Evolutionary conservation across 1,139 yeast species (phyloP).

Genomic region (Zygoascus meyerae): DNA sequence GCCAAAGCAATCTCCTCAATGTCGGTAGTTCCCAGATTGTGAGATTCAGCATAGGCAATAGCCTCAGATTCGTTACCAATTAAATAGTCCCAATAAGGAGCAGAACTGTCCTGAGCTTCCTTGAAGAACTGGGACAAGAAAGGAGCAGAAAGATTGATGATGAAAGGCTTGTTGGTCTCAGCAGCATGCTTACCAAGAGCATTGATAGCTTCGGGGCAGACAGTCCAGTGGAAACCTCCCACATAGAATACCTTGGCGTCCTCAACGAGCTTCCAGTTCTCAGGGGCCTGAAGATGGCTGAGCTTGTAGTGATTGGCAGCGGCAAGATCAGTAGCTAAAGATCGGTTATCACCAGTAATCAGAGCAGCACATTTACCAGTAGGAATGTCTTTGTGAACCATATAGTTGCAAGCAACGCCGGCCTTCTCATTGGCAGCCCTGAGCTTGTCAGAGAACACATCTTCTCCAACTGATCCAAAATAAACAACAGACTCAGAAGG

Average conservation of each 20-base stretch:
- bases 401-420: slow-evolving; percentile 83
- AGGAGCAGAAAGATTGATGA: slow-evolving; percentile 91
- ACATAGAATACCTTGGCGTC: slow-evolving; percentile 78
- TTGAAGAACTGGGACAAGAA: slow-evolving; percentile 94
- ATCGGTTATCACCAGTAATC: slow-evolving; percentile 81
- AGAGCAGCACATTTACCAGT: slow-evolving; percentile 99
- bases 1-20: slow-evolving; percentile 73
- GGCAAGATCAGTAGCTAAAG: slow-evolving; percentile 90
- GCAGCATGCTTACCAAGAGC: slow-evolving; percentile 90
- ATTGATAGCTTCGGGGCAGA: slow-evolving; percentile 89
- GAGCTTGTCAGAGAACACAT: slow-evolving; percentile 77
- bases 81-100: slow-evolving; percentile 86
- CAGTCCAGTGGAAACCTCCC: slow-evolving; percentile 98
- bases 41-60: slow-evolving; percentile 86
- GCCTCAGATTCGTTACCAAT: slow-evolving; percentile 98
- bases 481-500: slow-evolving; percentile 81
- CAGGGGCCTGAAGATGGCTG: slow-evolving; percentile 78
- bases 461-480: slow-evolving; percentile 96
- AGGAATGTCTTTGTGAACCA: slow-evolving; percentile 63
- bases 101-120: slow-evolving; percentile 72
- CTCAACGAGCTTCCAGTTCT: slow-evolving; percentile 85
- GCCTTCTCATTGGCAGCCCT: slow-evolving; percentile 77
- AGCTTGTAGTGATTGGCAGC: slow-evolving; percentile 98
- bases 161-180: slow-evolving; percentile 72
- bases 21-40: slow-evolving; percentile 54